Conservation (phyloP, 169 alveolate genomes). For the Theileria luwenshuni region DNA sequence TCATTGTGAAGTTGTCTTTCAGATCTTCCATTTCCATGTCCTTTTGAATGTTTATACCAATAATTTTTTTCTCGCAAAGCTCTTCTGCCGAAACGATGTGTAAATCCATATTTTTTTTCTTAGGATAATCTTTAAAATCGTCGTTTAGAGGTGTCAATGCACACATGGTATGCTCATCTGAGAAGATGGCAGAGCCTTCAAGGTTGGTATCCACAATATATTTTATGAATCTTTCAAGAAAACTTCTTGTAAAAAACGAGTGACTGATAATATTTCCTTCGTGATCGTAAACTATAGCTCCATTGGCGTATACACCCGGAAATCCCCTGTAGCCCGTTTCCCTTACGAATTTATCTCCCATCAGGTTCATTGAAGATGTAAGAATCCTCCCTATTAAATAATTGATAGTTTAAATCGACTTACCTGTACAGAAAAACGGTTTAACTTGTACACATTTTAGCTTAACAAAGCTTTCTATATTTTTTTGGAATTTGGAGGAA, state of each 20-base stretch:
- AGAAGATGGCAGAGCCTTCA: neutral
- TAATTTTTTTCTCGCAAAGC: neutral
- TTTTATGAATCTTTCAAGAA: constrained; percentile 6
- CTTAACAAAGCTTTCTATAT: constrained; percentile 41
- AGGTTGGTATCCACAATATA: constrained; percentile 9
- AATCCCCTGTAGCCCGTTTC: constrained; percentile 56
- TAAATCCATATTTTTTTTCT: neutral
- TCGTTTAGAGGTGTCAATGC: neutral
- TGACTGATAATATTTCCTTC: constrained; percentile 34
- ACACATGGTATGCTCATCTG: neutral
- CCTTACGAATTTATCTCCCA: constrained; percentile 35
- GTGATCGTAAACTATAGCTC: constrained; percentile 52
- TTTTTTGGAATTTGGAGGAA: constrained; percentile 16
- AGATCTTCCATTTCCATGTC: constrained; percentile 3
- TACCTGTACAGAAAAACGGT: constrained; percentile 68
- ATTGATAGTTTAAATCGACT: neutral
- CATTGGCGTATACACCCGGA: constrained; percentile 69
- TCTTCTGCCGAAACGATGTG: constrained; percentile 6
- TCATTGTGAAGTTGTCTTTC: neutral
- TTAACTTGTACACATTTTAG: neutral
- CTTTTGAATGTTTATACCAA: neutral
- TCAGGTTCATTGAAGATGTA: constrained; percentile 18
- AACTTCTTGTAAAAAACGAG: constrained; percentile 12
- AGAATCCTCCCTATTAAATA: constrained; percentile 23
- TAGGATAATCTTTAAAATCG: constrained; percentile 19